Evolutionary conservation across 345 rosid genomes (phyloP).

Genomic region (Lepidium sativum): DNA sequence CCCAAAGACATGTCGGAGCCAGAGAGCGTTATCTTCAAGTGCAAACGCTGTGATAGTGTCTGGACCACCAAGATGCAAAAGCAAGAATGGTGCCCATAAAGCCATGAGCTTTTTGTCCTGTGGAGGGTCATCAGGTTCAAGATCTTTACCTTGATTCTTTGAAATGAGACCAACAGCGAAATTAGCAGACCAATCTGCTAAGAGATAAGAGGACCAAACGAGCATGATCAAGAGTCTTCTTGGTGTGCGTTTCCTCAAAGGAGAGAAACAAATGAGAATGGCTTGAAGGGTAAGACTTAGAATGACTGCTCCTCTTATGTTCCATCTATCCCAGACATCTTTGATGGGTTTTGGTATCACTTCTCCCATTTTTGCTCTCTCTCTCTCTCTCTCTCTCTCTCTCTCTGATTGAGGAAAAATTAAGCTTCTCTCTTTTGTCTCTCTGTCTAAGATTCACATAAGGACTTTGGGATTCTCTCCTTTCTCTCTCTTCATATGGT

Average conservation of each 20-base stretch:
- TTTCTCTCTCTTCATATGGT: not conserved
- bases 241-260: slow-evolving; percentile 39
- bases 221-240: slow-evolving; percentile 25
- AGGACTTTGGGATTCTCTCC: too few relatives aligned
- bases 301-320: slow-evolving; percentile 45
- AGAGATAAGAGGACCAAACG: slow-evolving; percentile 51
- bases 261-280: slow-evolving; percentile 42
- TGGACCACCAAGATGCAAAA: slow-evolving; percentile 61
- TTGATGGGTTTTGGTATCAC: slow-evolving; percentile 29
- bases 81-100: slow-evolving; percentile 67
- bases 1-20: slow-evolving; percentile 49
- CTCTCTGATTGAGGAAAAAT: not conserved
- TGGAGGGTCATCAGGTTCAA: not conserved
- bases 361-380: slow-evolving; percentile 20
- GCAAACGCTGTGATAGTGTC: slow-evolving; percentile 61
- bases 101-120: slow-evolving; percentile 35
- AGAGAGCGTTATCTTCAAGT: slow-evolving; percentile 62
- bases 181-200: slow-evolving; percentile 55
- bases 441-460: not conserved
- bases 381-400: too few relatives aligned
- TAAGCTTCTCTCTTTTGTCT: not conserved
- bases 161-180: slow-evolving; percentile 53
- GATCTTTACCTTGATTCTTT: slow-evolving; percentile 29
- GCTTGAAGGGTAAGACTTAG: slow-evolving; percentile 50
- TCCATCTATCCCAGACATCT: slow-evolving; percentile 45